These are phyloP conservation scores for Penicillium psychrosexuale DNA, from an alignment of 2,329 filamentous ascomycete species.

Conservation along the genomic window DNA sequence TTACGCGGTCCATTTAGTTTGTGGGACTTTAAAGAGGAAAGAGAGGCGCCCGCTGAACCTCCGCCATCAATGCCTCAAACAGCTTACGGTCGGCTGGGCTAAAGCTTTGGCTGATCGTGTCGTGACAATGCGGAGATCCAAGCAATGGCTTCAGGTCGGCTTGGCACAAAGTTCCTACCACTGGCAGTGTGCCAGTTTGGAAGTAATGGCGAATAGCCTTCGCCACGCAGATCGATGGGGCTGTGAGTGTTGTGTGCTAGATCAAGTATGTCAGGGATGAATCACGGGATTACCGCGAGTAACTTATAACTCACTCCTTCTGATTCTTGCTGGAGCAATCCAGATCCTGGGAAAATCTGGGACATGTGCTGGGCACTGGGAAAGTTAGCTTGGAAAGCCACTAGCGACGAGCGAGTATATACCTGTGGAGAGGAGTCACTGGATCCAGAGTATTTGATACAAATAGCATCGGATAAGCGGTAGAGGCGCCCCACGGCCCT, in stretches of 20 bases:
- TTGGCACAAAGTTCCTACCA: conserved; percentile 34
- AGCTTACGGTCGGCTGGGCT: conserved; percentile 12
- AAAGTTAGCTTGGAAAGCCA: background rate
- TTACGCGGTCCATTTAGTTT: background rate
- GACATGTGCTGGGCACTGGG: conserved; percentile 38
- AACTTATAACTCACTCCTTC: conserved; percentile 41
- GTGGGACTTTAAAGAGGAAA: background rate
- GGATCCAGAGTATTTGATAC: conserved; percentile 58
- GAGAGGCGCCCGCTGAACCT: conserved; percentile 7
- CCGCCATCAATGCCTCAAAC: conserved; percentile 18
- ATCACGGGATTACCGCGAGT: conserved; percentile 1
- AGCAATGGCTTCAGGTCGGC: conserved; percentile 37
- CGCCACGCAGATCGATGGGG: conserved; percentile 39
- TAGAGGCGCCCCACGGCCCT: conserved; percentile 31
- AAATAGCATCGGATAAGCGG: conserved; percentile 55
- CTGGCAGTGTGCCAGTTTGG: conserved; percentile 40
- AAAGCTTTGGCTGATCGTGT: conserved; percentile 3
- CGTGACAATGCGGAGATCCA: conserved; percentile 13
- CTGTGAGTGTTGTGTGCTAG: conserved; percentile 35
- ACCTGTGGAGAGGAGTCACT: conserved; percentile 53
- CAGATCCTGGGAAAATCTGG: conserved; percentile 42
- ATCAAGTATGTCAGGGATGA: background rate
- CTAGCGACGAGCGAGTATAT: background rate
- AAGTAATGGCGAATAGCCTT: conserved; percentile 42
- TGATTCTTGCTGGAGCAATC: conserved; percentile 46